Evolutionary conservation across 495 filamentous ascomycete genomes (phyloP).

Genomic region (Neurospora pannonica): DNA sequence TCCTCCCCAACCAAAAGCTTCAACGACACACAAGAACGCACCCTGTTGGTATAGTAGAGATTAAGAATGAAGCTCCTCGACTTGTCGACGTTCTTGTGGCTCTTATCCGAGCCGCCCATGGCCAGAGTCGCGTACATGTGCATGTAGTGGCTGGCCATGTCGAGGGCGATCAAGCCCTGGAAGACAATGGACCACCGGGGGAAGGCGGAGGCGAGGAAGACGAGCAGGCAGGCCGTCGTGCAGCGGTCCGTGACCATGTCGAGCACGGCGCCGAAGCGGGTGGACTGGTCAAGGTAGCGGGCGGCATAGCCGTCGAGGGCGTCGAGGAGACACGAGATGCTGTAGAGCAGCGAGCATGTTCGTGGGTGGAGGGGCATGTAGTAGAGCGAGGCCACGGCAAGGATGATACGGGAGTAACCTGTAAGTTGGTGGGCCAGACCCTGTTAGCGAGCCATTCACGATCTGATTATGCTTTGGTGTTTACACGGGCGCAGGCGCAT

Average conservation of each 20-base stretch:
- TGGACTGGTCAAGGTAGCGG: conserved; percentile 79
- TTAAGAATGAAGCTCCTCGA: conserved; percentile 73
- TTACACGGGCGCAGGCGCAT: neutral
- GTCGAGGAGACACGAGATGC: conserved; percentile 85
- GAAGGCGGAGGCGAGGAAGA: conserved; percentile 87
- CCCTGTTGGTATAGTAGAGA: conserved; percentile 93
- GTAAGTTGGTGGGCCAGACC: neutral
- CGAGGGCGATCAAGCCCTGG: conserved; percentile 82
- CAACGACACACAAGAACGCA: conserved; percentile 29
- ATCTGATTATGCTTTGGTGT: neutral
- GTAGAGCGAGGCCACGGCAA: conserved; percentile 87
- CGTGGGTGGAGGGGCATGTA: conserved; percentile 97
- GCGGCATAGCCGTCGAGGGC: conserved; percentile 89
- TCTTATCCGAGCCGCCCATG: conserved; percentile 68
- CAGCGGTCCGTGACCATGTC: conserved; percentile 93
- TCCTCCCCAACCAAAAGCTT: conserved; percentile 1
- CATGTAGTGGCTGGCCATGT: conserved; percentile 93
- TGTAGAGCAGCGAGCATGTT: conserved; percentile 87
- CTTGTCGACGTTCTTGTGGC: conserved; percentile 90
- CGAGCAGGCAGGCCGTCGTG: conserved; percentile 86
- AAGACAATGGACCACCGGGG: conserved; percentile 88
- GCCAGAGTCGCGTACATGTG: conserved; percentile 92
- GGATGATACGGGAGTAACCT: conserved; percentile 85
- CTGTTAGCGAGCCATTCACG: conserved; percentile 1
- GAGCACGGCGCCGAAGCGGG: conserved; percentile 87